Conservation (phyloP, 768 basidiomycete genomes). For the Serendipita sp. region DNA sequence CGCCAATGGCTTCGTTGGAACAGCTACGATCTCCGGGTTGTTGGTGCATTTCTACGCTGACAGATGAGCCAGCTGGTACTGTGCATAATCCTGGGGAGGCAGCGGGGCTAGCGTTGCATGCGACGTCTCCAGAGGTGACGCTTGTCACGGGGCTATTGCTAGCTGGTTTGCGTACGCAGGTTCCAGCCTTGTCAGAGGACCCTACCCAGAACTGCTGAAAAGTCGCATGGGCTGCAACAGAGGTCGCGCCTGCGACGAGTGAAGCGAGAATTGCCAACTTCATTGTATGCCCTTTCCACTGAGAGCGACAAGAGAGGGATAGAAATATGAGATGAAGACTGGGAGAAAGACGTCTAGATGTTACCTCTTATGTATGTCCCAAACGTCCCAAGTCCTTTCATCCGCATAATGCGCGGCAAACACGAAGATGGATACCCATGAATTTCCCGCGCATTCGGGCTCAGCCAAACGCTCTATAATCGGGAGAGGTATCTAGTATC, state of each 20-base stretch:
- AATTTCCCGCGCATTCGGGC: not conserved
- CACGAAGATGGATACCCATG: not conserved
- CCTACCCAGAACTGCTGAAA: slow-evolving; percentile 40
- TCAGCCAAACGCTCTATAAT: no score
- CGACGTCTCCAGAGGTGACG: slow-evolving; percentile 24
- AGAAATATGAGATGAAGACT: not conserved
- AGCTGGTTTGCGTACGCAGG: slow-evolving; percentile 29
- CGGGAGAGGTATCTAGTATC: no score
- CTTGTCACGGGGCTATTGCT: slow-evolving; percentile 33
- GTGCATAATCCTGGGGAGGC: slow-evolving; percentile 26
- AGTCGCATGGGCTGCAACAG: slow-evolving; percentile 33
- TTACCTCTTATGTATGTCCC: not conserved
- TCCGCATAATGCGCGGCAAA: not conserved
- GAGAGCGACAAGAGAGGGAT: not conserved
- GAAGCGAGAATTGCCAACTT: not conserved
- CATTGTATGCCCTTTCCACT: not conserved
- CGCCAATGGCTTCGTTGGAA: slow-evolving; percentile 32
- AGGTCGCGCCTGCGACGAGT: slow-evolving; percentile 9
- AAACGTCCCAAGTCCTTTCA: not conserved
- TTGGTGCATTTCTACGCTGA: slow-evolving; percentile 41
- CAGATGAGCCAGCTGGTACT: slow-evolving; percentile 25
- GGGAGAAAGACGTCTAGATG: not conserved
- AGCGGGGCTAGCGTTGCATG: slow-evolving; percentile 28
- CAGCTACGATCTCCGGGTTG: slow-evolving; percentile 29
- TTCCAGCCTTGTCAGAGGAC: slow-evolving; percentile 29